Evolutionary conservation across 192 early-diverging fungal genomes (phyloP), one percentile per base, ranked within the genome.

Genomic region (Lunasporangiospora selenospora): DNA sequence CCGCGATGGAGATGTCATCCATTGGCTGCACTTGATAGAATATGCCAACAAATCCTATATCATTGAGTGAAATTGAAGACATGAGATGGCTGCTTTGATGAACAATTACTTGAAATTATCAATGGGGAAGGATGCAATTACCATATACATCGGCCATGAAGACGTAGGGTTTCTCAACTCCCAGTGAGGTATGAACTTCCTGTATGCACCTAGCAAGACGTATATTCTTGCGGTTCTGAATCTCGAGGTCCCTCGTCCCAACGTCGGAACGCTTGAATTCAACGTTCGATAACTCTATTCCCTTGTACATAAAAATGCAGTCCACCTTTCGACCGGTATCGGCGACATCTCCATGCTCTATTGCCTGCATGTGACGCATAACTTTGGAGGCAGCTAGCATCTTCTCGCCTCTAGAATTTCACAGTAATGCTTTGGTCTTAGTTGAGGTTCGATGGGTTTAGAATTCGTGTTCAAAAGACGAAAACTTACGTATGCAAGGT

Each of bases 191-290:
- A 27, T 44, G 29, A 2, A 16, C 3, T 36, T 32, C 54, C 26
- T 56, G 41, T 26, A 56, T 29, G 18, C 54, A 56, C 5, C 29
- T 27, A 29, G 16, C 54, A 44, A 56, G 54, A 7, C 53, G 37
- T 29, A 54, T 54, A 39, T 54, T 54, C 26, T 54, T 54, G 36
- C 53, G 24, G 2, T 19, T 44, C 41, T 56, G 54, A 5, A 56
- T 21, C 9, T 26, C 31, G 6, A 49, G 2, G n/a, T 49, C 47
- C 47, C n/a, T 49, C 11, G 47, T 2, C 9, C 11, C 8, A 15
- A 49, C 31, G 9, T 27, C 29, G 8, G 23, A 4, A 8, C 47
- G 27, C 16, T 49, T 49, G 15, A 32, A 49, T 16, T 49, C 47
- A 0, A 49, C 31, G 15, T 49, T 49, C 23, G 9, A 13, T 4